These are phyloP conservation scores for Cornus florida DNA, from an alignment of 148 eudicot species.

Conservation along the genomic window DNA sequence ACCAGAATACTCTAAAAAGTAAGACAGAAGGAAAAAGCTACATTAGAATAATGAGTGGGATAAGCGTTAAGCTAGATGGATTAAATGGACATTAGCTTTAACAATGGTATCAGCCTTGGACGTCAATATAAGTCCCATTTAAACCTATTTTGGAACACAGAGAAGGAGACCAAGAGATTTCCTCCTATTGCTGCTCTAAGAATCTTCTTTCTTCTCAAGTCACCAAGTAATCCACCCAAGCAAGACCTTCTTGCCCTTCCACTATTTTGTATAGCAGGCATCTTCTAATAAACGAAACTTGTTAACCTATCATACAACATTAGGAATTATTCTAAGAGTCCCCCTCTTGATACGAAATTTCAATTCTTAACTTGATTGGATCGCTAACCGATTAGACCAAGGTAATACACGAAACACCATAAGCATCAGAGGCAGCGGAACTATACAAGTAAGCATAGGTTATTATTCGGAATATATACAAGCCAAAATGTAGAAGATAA, in stretches of 20 bases:
- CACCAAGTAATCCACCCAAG: neutral
- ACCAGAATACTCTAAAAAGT: constrained; percentile 70
- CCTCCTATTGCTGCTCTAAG: neutral
- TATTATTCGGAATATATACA: no score
- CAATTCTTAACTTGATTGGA: neutral
- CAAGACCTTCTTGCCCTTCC: neutral
- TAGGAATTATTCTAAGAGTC: neutral
- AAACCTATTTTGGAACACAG: neutral
- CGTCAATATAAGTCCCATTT: neutral
- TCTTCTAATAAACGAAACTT: neutral
- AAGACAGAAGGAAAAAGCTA: neutral
- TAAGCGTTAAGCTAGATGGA: neutral
- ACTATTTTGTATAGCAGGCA: neutral
- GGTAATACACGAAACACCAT: neutral
- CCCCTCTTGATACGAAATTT: neutral
- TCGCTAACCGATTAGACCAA: neutral
- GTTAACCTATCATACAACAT: neutral
- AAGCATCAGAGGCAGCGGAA: neutral
- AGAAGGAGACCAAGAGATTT: neutral
- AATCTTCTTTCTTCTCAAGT: neutral
- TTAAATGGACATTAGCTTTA: neutral
- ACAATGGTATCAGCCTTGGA: neutral
- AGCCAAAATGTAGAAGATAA: neutral
- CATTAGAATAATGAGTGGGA: neutral
- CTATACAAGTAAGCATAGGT: neutral